phyloP scores from a whole-genome alignment of 2,329 filamentous ascomycete genomes.

The Alternaria novae-zelandiae region DNA sequence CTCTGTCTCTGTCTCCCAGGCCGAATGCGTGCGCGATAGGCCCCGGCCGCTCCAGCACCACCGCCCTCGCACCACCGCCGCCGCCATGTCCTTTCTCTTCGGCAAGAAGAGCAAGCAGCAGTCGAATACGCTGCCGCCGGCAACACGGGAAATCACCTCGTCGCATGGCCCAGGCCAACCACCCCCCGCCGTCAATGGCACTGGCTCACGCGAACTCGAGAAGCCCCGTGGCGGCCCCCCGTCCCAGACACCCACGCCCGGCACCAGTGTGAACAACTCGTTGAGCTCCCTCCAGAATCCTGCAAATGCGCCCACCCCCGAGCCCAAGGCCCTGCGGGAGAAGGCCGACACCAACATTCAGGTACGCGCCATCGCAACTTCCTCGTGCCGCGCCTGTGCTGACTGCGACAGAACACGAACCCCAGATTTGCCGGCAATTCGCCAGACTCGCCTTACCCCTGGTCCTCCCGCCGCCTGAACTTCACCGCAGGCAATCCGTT shows the following conservation, averaged over 20 bases:
- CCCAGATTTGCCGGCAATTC: constrained; percentile 50
- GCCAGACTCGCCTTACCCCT: constrained; percentile 87
- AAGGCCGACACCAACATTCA: constrained; percentile 62
- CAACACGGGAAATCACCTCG: constrained; percentile 62
- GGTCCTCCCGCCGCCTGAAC: constrained; percentile 88
- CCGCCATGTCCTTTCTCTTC: constrained; percentile 61
- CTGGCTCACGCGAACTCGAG: constrained; percentile 51
- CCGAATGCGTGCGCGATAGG: constrained; percentile 44
- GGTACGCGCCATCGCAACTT: constrained; percentile 47
- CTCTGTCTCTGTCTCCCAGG: constrained; percentile 7
- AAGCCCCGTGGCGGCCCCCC: constrained; percentile 31
- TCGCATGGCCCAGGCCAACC: constrained; percentile 60
- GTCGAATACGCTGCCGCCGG: constrained; percentile 57
- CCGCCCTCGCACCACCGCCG: constrained; percentile 24
- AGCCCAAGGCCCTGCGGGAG: constrained; percentile 67
- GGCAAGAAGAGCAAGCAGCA: constrained; percentile 55
- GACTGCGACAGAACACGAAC: constrained; percentile 30
- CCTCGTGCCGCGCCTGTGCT: constrained; percentile 10
- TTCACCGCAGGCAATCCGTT: constrained; percentile 92
- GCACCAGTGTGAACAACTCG: constrained; percentile 70
- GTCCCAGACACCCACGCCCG: constrained; percentile 68
- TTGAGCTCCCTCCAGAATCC: constrained; percentile 71
- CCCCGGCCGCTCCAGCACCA: constrained; percentile 29
- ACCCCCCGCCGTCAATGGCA: constrained; percentile 52
- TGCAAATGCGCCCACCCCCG: constrained; percentile 64